Evolutionary conservation across 2,329 filamentous ascomycete genomes (phyloP), one percentile per base, ranked within the genome.

Genomic region (Neofusicoccum sp.): DNA sequence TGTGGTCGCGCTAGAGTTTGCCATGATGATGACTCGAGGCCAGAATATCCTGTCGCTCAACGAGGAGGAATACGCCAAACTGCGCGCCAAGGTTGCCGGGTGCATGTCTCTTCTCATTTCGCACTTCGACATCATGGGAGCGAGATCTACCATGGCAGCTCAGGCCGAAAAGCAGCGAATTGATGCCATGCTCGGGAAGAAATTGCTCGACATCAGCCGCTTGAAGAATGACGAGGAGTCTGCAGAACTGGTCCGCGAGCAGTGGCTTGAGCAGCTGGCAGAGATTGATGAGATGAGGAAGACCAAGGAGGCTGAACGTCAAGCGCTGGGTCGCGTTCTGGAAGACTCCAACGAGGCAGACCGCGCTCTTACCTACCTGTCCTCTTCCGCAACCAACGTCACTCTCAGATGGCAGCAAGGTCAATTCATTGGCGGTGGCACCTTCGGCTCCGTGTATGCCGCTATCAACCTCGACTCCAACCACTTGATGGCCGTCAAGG

Each of bases 51-150:
- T 99, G n/a, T 91, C 89, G 0, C 87, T 99, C 64, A 92, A 89
- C 44, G 92, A 97, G 64, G 86, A 90, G 44, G 94, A 99, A 72
- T 99, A 97, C 74, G 85, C 88, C 5, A 88, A 85, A 66, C 81
- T 99, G 66, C 87, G 94, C 48, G 84, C 87, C 64, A 98, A 97
- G 76, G 95, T 99, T 4, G 93, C 93, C 7, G 94, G 94, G 0
- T 99, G 95, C 76, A 99, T 99, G 95, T 93, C 92, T 22, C 84
- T 99, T 29, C 83, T 99, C 54, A 98, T 99, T 68, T 97, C 93
- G 8, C 95, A 99, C 77, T 99, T 99, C 71, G 95, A 99, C 76
- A 98, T 99, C 77, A 97, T 99, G 90, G 95, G 95, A 29, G 95
- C 95, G 31, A 88, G 94, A 71, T 97, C 93, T 6, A 97, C 89